Base-by-base conservation (phyloP, 177 flowering plant species). In the Telopea speciosissima region DNA sequence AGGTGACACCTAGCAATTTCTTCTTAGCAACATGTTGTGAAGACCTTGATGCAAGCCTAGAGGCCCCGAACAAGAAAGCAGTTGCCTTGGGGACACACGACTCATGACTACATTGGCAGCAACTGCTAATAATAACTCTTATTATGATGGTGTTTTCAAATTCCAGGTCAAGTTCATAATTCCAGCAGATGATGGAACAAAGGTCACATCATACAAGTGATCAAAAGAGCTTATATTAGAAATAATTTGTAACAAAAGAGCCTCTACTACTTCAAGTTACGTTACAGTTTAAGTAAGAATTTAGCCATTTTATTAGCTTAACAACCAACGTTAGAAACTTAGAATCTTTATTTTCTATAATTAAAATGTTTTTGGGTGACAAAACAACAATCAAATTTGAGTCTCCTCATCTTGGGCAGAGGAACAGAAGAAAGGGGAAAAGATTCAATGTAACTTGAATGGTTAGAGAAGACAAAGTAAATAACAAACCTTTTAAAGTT, bases 401-500 rank as follows among this genome's bases (percentile, higher is more conserved):
- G 0, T 33, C 5, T 33, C 8, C 40, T 33, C 0, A 1, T 65
- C 16, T 13, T 13, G 52, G 12, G n/a, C 5, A 36, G 8, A 65
- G 24, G 10, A 13, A n/a, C 42, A 42, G 6, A 40, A 21, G 11
- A 10, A 42, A 2, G 19, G 17, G 19, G 17, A n/a, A 66, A 42
- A 10, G 23, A 42, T 36, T 16, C 31, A 28, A 40, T 63, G 25
- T 8, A 63, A 40, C 12, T 42, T 8, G 8, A 45, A 33, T 33
- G 0, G 16, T 19, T 44, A 44, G 22, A 28, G 6, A 23, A 19
- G 17, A 5, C 8, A 67, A 14, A 59, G 61, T 54, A 45, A 24
- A 62, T 49, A 73, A 70, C 86, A 45, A 67, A 95, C 99, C 97
- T 84, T 95, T 95, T 6, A 95, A 81, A 74, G 84, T 75, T 8